These are phyloP conservation scores for Pleurotus djamor DNA, from an alignment of 768 basidiomycete genomes.

Conservation along the genomic window DNA sequence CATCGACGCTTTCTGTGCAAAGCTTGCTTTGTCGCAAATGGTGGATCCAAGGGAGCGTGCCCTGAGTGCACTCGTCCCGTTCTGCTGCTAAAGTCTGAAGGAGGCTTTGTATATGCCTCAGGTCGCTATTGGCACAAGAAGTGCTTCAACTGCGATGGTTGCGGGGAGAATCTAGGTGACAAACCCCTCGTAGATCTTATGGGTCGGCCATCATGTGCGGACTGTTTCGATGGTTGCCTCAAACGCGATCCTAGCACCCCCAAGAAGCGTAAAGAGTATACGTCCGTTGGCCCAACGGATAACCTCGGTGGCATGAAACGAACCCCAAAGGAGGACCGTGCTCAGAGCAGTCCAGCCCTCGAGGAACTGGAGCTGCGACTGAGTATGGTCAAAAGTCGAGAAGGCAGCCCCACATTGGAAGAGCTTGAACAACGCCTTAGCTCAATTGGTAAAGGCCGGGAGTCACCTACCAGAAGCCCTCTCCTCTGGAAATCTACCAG, in stretches of 20 bases:
- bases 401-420: slow-evolving; percentile 52
- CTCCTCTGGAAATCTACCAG: not conserved
- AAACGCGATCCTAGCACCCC: slow-evolving; percentile 49
- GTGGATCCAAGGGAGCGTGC: slow-evolving; percentile 78
- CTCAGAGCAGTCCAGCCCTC: slow-evolving; percentile 58
- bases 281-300: slow-evolving; percentile 10
- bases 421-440: slow-evolving; percentile 46
- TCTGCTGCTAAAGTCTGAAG: slow-evolving; percentile 72
- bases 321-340: slow-evolving; percentile 29
- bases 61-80: slow-evolving; percentile 68
- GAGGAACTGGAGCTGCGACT: slow-evolving; percentile 64
- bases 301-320: slow-evolving; percentile 46
- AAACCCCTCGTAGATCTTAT: slow-evolving; percentile 81
- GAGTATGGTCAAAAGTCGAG: slow-evolving; percentile 51
- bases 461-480: slow-evolving; percentile 9
- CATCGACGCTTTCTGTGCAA: slow-evolving; percentile 69
- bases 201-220: slow-evolving; percentile 74
- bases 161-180: slow-evolving; percentile 70
- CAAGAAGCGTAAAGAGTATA: slow-evolving; percentile 23
- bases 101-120: slow-evolving; percentile 70
- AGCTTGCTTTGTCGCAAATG: slow-evolving; percentile 66
- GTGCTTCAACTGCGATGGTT: slow-evolving; percentile 77
- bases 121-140: slow-evolving; percentile 78
- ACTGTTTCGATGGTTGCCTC: slow-evolving; percentile 79
- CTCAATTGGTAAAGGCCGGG: slow-evolving; percentile 18